Evolutionary conservation across 2,329 filamentous ascomycete species (phyloP).

Genomic region (Colletotrichum somersetense): DNA sequence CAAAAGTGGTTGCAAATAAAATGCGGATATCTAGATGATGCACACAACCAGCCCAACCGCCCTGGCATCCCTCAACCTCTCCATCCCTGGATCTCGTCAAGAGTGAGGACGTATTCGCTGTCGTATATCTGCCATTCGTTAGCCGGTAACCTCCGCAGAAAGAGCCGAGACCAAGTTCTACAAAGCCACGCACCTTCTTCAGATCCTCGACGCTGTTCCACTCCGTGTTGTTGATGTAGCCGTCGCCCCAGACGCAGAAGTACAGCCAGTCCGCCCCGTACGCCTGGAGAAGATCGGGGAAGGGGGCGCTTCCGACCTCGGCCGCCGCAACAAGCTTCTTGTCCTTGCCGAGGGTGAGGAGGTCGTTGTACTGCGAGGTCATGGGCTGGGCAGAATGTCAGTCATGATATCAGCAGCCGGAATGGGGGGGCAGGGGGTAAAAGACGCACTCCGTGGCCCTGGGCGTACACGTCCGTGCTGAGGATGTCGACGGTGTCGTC

Average conservation of each 20-base stretch:
- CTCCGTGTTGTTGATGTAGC: constrained; percentile 56
- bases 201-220: constrained; percentile 58
- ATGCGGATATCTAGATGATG: neutral
- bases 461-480: constrained; percentile 59
- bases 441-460: constrained; percentile 57
- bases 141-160: neutral
- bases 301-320: constrained; percentile 61
- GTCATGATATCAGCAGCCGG: neutral
- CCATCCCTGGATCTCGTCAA: constrained; percentile 54
- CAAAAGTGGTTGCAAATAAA: too few relatives aligned
- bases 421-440: too few relatives aligned
- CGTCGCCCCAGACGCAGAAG: constrained; percentile 60
- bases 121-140: constrained; percentile 46
- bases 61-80: constrained; percentile 5
- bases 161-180: neutral
- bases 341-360: constrained; percentile 57
- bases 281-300: constrained; percentile 55
- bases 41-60: too few relatives aligned
- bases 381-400: constrained; percentile 50
- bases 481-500: constrained; percentile 60
- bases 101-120: constrained; percentile 50
- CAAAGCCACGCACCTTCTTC: constrained; percentile 47
- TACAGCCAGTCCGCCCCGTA: constrained; percentile 63
- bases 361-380: constrained; percentile 57
- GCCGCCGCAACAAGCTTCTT: constrained; percentile 62